Conservation (phyloP, 495 filamentous ascomycete species). For the Penicillium argentinense region DNA sequence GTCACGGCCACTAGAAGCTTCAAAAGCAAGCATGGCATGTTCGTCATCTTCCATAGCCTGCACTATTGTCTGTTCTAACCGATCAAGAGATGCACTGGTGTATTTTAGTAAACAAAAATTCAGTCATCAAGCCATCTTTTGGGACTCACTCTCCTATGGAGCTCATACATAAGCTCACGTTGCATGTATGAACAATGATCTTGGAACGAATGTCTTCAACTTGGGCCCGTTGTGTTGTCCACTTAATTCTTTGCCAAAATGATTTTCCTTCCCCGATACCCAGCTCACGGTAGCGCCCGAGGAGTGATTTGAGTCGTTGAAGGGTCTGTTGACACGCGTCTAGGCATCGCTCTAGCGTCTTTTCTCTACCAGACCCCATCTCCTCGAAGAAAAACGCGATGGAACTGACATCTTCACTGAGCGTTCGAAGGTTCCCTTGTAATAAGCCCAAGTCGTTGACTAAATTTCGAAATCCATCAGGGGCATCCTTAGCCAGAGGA, state of each 20-base stretch:
- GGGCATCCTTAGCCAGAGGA: slow-evolving; percentile 31
- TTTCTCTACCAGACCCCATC: slow-evolving; percentile 24
- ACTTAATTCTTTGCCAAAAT: slow-evolving; percentile 39
- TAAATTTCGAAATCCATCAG: slow-evolving; percentile 37
- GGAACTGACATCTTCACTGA: slow-evolving; percentile 31
- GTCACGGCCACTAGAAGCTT: slow-evolving; percentile 7
- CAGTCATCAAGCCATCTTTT: no score
- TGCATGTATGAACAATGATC: slow-evolving; percentile 36
- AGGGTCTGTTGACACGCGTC: slow-evolving; percentile 28
- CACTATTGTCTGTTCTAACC: slow-evolving; percentile 27
- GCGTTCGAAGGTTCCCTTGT: slow-evolving; percentile 28
- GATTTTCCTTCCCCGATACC: slow-evolving; percentile 27
- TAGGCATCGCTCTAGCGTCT: slow-evolving; percentile 31
- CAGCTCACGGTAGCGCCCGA: slow-evolving; percentile 26
- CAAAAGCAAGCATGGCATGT: slow-evolving; percentile 1
- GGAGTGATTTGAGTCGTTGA: slow-evolving; percentile 26
- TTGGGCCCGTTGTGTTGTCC: slow-evolving; percentile 32
- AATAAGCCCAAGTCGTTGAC: slow-evolving; percentile 35
- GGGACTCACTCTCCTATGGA: slow-evolving; percentile 36
- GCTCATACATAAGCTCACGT: slow-evolving; percentile 38
- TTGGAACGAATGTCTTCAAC: slow-evolving; percentile 37
- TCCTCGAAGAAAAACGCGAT: slow-evolving; percentile 28
- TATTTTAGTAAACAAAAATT: no score
- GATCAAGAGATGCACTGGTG: slow-evolving; percentile 28
- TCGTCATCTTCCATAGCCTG: slow-evolving; percentile 29